Percentiles rank a stretch among this genome's conserved stretches.
Evolutionary conservation across 108 stramenopile species (phyloP).

Genomic region (Nitzschia sp.): DNA sequence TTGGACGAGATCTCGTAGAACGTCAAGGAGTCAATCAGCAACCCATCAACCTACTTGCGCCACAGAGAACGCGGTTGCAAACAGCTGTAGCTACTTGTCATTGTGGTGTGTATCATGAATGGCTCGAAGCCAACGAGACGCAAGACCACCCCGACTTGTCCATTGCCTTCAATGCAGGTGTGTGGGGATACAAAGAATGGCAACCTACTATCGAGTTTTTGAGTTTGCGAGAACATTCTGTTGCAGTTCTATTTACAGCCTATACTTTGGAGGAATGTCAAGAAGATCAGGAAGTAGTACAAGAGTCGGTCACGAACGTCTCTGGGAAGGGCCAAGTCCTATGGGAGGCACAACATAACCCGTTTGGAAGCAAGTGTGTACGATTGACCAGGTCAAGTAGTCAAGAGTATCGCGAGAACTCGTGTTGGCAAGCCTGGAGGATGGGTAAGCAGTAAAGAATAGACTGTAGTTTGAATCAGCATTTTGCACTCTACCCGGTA

Average conservation of each 20-base stretch:
- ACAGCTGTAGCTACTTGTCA: slow-evolving; percentile 62
- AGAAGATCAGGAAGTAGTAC: slow-evolving; percentile 69
- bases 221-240: slow-evolving; percentile 8
- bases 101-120: slow-evolving; percentile 69
- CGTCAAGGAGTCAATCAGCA: background rate
- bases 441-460: slow-evolving; percentile 28
- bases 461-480: no score
- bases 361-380: slow-evolving; percentile 63
- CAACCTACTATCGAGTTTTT: slow-evolving; percentile 58
- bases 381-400: slow-evolving; percentile 50
- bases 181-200: slow-evolving; percentile 90
- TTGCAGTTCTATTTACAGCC: slow-evolving; percentile 71
- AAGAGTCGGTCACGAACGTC: slow-evolving; percentile 25
- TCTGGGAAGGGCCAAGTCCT: slow-evolving; percentile 26
- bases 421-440: slow-evolving; percentile 84
- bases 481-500: no score
- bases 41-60: slow-evolving; percentile 46
- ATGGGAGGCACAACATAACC: slow-evolving; percentile 72
- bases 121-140: slow-evolving; percentile 7
- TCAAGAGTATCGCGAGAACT: slow-evolving; percentile 71
- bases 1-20: slow-evolving; percentile 60
- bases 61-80: slow-evolving; percentile 4
- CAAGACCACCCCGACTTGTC: slow-evolving; percentile 41
- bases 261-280: slow-evolving; percentile 80
- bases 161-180: slow-evolving; percentile 80